Conservation (phyloP, 106 monocot genomes). For the Dioscorea dumetorum region DNA sequence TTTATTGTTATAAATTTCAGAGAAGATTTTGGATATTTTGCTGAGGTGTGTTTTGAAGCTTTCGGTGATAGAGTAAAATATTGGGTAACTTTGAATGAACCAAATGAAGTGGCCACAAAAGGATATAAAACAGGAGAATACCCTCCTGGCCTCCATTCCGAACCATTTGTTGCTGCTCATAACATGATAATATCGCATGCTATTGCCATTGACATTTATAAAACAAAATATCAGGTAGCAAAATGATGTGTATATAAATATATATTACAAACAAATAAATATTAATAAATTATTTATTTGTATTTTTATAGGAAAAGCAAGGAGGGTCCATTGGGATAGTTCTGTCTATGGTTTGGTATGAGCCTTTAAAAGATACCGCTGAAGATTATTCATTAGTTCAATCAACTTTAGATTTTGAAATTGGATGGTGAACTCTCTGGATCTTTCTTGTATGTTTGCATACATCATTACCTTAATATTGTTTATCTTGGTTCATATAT, state of each 20-base stretch:
- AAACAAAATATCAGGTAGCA: constrained; percentile 35
- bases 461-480: too few relatives aligned
- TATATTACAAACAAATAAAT: background rate
- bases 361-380: constrained; percentile 20
- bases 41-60: constrained; percentile 45
- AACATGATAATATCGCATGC: constrained; percentile 42
- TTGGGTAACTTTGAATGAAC: constrained; percentile 59
- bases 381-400: constrained; percentile 18
- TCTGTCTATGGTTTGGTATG: constrained; percentile 21
- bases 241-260: background rate
- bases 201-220: constrained; percentile 31
- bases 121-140: constrained; percentile 32
- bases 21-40: constrained; percentile 43
- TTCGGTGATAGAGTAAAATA: constrained; percentile 55
- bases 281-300: background rate
- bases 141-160: constrained; percentile 30
- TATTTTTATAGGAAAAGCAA: constrained; percentile 22
- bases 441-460: too few relatives aligned
- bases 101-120: constrained; percentile 22
- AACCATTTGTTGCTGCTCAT: constrained; percentile 39
- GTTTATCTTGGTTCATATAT: too few relatives aligned
- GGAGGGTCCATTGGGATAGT: constrained; percentile 35
- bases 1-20: constrained; percentile 12
- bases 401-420: constrained; percentile 22
- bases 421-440: constrained; percentile 44